phyloP scores from a whole-genome alignment of 2,329 filamentous ascomycete species.

The Stachybotrys elegans region DNA sequence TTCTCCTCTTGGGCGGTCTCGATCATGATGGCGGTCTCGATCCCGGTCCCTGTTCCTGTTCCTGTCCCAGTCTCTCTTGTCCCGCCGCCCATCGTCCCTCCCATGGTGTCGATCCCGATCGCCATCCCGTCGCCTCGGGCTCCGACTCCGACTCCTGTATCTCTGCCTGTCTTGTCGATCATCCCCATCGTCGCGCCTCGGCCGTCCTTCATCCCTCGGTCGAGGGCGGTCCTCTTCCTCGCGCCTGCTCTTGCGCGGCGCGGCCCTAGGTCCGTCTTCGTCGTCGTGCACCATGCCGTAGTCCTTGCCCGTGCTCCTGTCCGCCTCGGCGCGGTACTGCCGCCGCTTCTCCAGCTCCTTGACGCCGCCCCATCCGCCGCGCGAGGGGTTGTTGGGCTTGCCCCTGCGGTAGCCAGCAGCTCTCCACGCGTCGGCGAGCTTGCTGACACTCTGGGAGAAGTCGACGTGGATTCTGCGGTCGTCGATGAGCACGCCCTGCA shows the following conservation, averaged over 20 bases:
- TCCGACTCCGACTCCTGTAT: constrained; percentile 20
- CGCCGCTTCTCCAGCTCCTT: constrained; percentile 81
- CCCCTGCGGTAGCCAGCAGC: too few relatives aligned
- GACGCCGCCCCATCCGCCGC: constrained; percentile 87
- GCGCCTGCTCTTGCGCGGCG: constrained; percentile 35
- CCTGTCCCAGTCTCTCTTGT: constrained; percentile 19
- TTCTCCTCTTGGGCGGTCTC: constrained; percentile 18
- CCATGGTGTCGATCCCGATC: constrained; percentile 18
- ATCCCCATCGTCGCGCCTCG: constrained; percentile 24
- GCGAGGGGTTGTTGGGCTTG: constrained; percentile 66
- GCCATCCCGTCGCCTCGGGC: constrained; percentile 7
- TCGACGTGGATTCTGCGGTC: constrained; percentile 97
- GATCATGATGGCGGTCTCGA: constrained; percentile 24
- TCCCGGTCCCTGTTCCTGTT: constrained; percentile 21
- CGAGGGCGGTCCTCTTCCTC: constrained; percentile 16
- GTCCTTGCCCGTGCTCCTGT: constrained; percentile 36
- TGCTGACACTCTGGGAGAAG: constrained; percentile 91
- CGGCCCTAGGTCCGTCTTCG: constrained; percentile 57
- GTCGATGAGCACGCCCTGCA: constrained; percentile 95
- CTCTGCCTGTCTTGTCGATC: constrained; percentile 10
- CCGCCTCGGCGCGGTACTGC: constrained; percentile 74
- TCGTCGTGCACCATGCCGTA: constrained; percentile 83
- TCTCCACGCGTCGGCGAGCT: constrained; percentile 85
- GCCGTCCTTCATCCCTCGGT: constrained; percentile 3
- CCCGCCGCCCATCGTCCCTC: constrained; percentile 18